phyloP scores from a whole-genome alignment of 768 basidiomycete genomes.

The Calocera cornea region DNA sequence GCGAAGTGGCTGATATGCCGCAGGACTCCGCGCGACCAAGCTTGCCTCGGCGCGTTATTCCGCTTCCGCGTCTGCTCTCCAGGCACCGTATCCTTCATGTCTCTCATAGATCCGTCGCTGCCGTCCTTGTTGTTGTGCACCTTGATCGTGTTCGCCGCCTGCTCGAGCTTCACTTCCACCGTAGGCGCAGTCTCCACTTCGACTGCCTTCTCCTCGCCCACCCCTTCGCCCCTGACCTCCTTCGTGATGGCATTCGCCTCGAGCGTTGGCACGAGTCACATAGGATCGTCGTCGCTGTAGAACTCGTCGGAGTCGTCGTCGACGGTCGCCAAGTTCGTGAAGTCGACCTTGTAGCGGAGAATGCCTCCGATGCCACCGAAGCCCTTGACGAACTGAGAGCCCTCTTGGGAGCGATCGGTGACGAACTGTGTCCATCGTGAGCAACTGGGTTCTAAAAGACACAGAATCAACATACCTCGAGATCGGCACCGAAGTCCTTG shows the following conservation, averaged over 20 bases:
- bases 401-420: slow-evolving; percentile 92
- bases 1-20: background rate
- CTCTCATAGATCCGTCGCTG: background rate
- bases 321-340: slow-evolving; percentile 56
- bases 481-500: slow-evolving; percentile 89
- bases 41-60: background rate
- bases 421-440: slow-evolving; percentile 43
- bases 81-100: background rate
- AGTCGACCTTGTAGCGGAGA: slow-evolving; percentile 94
- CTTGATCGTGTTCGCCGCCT: background rate
- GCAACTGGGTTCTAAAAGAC: slow-evolving; percentile 1
- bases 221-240: background rate
- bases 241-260: background rate
- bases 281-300: slow-evolving; percentile 61
- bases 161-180: background rate
- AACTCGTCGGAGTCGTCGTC: slow-evolving; percentile 80
- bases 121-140: slow-evolving; percentile 3
- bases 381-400: slow-evolving; percentile 94
- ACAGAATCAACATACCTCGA: slow-evolving; percentile 35
- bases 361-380: slow-evolving; percentile 97
- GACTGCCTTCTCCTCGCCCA: background rate
- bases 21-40: background rate
- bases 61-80: background rate
- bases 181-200: background rate
- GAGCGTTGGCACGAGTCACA: slow-evolving; percentile 41